Evolutionary conservation across 352 stramenopile genomes (phyloP).

Genomic region (Phytophthora sp.): DNA sequence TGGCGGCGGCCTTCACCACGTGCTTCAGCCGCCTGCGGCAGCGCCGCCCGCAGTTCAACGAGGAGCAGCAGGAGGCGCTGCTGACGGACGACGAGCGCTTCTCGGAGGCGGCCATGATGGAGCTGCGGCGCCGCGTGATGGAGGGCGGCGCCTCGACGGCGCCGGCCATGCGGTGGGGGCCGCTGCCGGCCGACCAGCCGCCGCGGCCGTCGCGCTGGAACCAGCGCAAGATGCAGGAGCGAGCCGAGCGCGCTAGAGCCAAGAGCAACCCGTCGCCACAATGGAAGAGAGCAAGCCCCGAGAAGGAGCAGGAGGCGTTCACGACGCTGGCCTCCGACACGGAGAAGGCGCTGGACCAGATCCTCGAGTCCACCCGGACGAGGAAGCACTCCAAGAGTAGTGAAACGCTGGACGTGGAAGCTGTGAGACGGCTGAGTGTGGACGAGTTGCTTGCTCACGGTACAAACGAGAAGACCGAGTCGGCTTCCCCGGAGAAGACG

Average conservation of each 20-base stretch:
- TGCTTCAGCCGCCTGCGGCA: constrained; percentile 59
- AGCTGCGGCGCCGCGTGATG: constrained; percentile 73
- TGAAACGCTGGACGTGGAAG: constrained; percentile 40
- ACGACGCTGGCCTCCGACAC: constrained; percentile 51
- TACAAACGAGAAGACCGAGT: constrained; percentile 14
- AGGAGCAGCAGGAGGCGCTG: constrained; percentile 74
- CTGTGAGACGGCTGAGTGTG: constrained; percentile 57
- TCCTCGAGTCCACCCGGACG: constrained; percentile 39
- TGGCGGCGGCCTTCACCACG: constrained; percentile 26
- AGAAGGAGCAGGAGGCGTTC: constrained; percentile 29
- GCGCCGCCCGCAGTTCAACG: constrained; percentile 65
- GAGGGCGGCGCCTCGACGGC: constrained; percentile 33
- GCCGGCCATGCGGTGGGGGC: constrained; percentile 18
- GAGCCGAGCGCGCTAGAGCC: constrained; percentile 27
- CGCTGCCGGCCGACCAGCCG: constrained; percentile 32
- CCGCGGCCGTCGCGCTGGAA: constrained; percentile 44
- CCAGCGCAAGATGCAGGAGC: constrained; percentile 47
- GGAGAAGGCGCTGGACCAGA: constrained; percentile 55
- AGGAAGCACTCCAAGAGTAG: constrained; percentile 25
- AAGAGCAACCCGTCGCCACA: constrained; percentile 18
- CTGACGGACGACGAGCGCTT: constrained; percentile 57
- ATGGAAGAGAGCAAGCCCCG: constrained; percentile 17
- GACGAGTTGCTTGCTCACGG: constrained; percentile 54
- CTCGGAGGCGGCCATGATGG: constrained; percentile 67
- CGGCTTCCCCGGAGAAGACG: constrained; percentile 47